A percentile compares a stretch with the other conserved stretches of the same genome.
phyloP scores from a whole-genome alignment of 768 basidiomycete genomes.

The Lactarius psammicola region DNA sequence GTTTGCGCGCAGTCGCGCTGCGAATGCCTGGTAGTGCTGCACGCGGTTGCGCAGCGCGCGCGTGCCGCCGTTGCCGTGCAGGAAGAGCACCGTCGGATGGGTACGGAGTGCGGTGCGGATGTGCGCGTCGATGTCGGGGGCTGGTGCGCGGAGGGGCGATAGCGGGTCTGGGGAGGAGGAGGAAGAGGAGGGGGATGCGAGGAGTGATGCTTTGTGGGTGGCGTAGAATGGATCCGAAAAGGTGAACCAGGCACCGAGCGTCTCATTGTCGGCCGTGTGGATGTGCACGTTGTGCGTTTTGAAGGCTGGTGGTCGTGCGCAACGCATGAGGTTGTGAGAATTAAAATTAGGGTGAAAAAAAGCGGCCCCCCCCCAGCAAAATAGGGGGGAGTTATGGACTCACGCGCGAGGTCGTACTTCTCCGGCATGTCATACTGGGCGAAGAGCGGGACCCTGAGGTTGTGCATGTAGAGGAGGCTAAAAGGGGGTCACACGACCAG shows the following conservation, averaged over 20 bases:
- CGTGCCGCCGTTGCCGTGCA: slow-evolving; percentile 88
- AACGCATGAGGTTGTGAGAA: neutral
- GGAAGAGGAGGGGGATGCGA: slow-evolving; percentile 39
- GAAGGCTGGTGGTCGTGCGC: slow-evolving; percentile 19
- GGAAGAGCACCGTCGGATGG: slow-evolving; percentile 80
- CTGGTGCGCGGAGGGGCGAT: slow-evolving; percentile 35
- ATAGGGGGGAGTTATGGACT: slow-evolving; percentile 33
- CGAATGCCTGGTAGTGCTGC: slow-evolving; percentile 62
- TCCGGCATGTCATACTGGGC: slow-evolving; percentile 69
- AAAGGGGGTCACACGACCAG: slow-evolving; percentile 34
- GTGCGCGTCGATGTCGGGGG: slow-evolving; percentile 37
- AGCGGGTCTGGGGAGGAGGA: slow-evolving; percentile 33
- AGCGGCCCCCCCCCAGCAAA: no score
- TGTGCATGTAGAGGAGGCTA: slow-evolving; percentile 65
- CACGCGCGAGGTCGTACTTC: slow-evolving; percentile 79
- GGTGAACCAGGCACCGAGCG: slow-evolving; percentile 84
- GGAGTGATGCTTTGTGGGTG: slow-evolving; percentile 34
- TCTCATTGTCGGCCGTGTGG: slow-evolving; percentile 71
- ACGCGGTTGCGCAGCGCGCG: slow-evolving; percentile 68
- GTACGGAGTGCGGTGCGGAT: slow-evolving; percentile 53
- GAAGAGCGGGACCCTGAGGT: slow-evolving; percentile 58
- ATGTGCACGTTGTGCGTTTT: slow-evolving; percentile 75
- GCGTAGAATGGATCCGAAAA: slow-evolving; percentile 62
- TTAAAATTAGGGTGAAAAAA: slow-evolving; percentile 2
- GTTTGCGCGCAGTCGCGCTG: slow-evolving; percentile 66